phyloP scores from a whole-genome alignment of 495 filamentous ascomycete species.

The Coniosporium apollinis region DNA sequence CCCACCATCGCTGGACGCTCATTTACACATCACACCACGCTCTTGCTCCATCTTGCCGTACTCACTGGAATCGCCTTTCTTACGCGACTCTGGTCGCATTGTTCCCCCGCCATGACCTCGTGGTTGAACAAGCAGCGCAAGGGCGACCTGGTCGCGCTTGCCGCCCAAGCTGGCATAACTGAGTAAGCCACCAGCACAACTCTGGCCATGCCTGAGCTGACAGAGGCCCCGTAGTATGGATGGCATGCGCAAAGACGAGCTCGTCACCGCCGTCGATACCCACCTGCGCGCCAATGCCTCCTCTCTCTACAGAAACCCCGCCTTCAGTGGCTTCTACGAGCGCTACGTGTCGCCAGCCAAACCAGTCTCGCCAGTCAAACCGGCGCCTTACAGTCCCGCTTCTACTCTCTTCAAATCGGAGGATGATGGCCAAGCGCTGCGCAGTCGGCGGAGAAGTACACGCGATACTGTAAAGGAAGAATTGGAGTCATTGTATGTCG shows the following conservation, averaged over 20 bases:
- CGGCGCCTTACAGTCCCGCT: too few relatives aligned
- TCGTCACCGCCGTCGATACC: slow-evolving; percentile 58
- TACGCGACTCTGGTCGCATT: slow-evolving; percentile 22
- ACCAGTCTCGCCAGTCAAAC: too few relatives aligned
- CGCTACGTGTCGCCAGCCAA: slow-evolving; percentile 65
- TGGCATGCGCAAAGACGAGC: slow-evolving; percentile 60
- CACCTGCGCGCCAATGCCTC: slow-evolving; percentile 50
- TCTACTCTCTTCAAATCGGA: too few relatives aligned
- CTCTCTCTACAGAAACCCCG: slow-evolving; percentile 41
- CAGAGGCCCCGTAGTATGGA: slow-evolving; percentile 40
- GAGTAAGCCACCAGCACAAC: slow-evolving; percentile 36
- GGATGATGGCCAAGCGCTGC: too few relatives aligned
- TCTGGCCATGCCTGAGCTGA: not conserved
- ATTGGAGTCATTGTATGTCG: slow-evolving; percentile 28
- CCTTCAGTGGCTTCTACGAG: slow-evolving; percentile 60
- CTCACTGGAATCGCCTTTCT: slow-evolving; percentile 29
- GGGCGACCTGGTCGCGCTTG: slow-evolving; percentile 58
- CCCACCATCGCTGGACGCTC: too few relatives aligned
- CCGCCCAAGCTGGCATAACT: slow-evolving; percentile 51
- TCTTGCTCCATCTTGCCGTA: slow-evolving; percentile 1
- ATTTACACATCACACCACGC: too few relatives aligned
- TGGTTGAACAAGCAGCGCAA: slow-evolving; percentile 81
- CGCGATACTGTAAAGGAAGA: too few relatives aligned
- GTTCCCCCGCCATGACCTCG: slow-evolving; percentile 37
- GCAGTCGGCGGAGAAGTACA: too few relatives aligned